A percentile compares a stretch with the other conserved stretches of the same genome.
Conservation (phyloP, 2,329 filamentous ascomycete species). For the Trichoderma sp. region DNA sequence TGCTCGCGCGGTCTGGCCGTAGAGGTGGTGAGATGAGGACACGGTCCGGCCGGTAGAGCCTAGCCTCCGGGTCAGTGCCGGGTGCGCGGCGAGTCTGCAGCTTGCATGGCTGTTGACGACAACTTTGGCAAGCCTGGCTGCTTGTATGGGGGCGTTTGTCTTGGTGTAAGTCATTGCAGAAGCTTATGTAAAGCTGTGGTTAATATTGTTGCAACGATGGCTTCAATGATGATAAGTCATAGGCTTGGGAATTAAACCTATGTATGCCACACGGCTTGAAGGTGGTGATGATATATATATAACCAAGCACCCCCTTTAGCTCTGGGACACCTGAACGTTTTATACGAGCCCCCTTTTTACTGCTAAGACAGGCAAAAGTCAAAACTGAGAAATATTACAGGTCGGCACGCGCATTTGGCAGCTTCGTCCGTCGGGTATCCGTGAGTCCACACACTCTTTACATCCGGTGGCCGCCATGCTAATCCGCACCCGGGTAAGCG, state of each 20-base stretch:
- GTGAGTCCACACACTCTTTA: background rate
- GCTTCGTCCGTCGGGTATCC: conserved; percentile 1
- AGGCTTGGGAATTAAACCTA: background rate
- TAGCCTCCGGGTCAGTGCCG: conserved; percentile 19
- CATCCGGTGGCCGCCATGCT: background rate
- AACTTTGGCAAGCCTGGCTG: conserved; percentile 26
- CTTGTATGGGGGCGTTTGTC: conserved; percentile 25
- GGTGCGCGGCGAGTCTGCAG: conserved; percentile 14
- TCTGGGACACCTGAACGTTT: background rate
- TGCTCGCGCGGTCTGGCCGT: conserved; percentile 27
- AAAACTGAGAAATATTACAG: background rate
- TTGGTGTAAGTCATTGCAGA: background rate
- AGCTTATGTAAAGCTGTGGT: background rate
- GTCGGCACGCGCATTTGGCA: background rate
- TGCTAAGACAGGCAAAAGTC: background rate
- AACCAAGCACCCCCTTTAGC: background rate
- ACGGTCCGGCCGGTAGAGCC: conserved; percentile 22
- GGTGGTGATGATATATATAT: background rate
- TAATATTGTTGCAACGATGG: background rate
- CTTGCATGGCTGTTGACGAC: conserved; percentile 13
- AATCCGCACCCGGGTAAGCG: conserved; percentile 13
- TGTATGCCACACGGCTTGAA: background rate
- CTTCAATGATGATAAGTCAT: background rate
- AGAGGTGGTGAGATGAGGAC: background rate
- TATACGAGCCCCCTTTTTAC: background rate